These are phyloP conservation scores for Blastomyces parvus DNA, from an alignment of 2,329 filamentous ascomycete genomes.

Conservation along the genomic window DNA sequence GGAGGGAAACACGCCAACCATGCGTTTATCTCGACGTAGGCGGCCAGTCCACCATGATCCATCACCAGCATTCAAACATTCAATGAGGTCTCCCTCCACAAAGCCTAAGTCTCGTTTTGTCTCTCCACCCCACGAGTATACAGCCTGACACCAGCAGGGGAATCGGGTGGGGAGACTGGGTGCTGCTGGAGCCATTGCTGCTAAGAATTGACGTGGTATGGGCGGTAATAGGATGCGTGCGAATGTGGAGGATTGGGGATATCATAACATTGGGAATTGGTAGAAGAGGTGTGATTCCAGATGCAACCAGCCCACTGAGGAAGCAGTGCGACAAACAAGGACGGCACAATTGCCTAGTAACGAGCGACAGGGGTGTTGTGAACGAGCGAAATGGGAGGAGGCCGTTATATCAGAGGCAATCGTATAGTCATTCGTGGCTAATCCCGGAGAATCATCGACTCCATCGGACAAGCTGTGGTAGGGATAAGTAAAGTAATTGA, in stretches of 20 bases:
- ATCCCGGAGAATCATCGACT: background rate
- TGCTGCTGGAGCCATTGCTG: constrained; percentile 38
- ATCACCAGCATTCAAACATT: constrained; percentile 95
- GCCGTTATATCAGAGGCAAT: background rate
- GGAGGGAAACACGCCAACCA: constrained; percentile 87
- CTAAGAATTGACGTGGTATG: constrained; percentile 4
- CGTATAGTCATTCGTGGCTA: background rate
- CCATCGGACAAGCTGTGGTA: background rate
- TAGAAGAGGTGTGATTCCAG: background rate
- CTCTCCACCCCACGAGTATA: constrained; percentile 93
- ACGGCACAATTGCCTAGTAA: constrained; percentile 2
- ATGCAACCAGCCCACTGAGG: background rate
- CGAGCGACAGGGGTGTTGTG: background rate
- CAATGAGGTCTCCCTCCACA: constrained; percentile 93
- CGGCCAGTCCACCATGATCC: constrained; percentile 98
- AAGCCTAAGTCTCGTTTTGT: constrained; percentile 92
- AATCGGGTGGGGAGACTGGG: constrained; percentile 62
- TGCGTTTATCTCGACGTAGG: constrained; percentile 76
- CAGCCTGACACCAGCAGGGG: constrained; percentile 82
- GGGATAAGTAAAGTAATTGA: background rate
- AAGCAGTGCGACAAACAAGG: constrained; percentile 5
- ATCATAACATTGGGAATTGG: constrained; percentile 2
- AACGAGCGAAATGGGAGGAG: background rate
- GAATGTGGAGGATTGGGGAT: constrained; percentile 4
- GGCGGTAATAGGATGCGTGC: background rate